Conservation (phyloP, 495 filamentous ascomycete genomes). For the Aspergillus incahuasiensis region DNA sequence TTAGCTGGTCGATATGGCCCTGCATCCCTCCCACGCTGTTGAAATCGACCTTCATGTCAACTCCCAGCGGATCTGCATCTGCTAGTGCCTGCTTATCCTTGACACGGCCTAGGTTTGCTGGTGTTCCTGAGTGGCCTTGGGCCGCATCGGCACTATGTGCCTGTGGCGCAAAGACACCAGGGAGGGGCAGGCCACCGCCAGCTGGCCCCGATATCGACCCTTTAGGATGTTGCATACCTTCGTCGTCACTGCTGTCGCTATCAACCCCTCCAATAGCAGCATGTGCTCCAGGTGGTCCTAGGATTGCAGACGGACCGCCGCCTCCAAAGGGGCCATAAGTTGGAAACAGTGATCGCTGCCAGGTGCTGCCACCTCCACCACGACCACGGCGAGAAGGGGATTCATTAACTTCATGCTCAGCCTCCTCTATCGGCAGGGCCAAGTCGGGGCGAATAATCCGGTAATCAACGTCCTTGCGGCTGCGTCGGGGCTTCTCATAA, state of each 20-base stretch:
- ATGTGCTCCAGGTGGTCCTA: slow-evolving; percentile 72
- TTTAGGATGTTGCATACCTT: slow-evolving; percentile 52
- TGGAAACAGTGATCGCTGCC: slow-evolving; percentile 74
- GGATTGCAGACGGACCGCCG: slow-evolving; percentile 62
- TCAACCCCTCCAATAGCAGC: slow-evolving; percentile 71
- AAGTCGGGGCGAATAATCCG: slow-evolving; percentile 72
- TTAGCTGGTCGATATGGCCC: slow-evolving; percentile 89
- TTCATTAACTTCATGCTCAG: slow-evolving; percentile 53
- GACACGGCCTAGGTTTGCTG: slow-evolving; percentile 82
- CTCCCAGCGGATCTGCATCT: slow-evolving; percentile 90
- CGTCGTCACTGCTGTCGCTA: slow-evolving; percentile 96
- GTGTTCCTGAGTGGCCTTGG: slow-evolving; percentile 59
- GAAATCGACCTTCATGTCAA: slow-evolving; percentile 87
- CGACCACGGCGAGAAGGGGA: slow-evolving; percentile 64
- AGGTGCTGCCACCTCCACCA: slow-evolving; percentile 48
- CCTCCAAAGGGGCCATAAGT: slow-evolving; percentile 92
- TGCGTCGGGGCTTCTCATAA: slow-evolving; percentile 54
- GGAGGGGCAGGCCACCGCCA: slow-evolving; percentile 59
- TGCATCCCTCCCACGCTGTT: slow-evolving; percentile 87
- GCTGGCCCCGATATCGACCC: slow-evolving; percentile 21
- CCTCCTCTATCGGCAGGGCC: slow-evolving; percentile 61
- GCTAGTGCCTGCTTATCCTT: slow-evolving; percentile 78
- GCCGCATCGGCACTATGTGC: slow-evolving; percentile 61
- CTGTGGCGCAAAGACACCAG: slow-evolving; percentile 55
- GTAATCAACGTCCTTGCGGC: slow-evolving; percentile 62